Evolutionary conservation across 2,329 filamentous ascomycete genomes (phyloP).

Genomic region (Cercospora zeae-maydis): DNA sequence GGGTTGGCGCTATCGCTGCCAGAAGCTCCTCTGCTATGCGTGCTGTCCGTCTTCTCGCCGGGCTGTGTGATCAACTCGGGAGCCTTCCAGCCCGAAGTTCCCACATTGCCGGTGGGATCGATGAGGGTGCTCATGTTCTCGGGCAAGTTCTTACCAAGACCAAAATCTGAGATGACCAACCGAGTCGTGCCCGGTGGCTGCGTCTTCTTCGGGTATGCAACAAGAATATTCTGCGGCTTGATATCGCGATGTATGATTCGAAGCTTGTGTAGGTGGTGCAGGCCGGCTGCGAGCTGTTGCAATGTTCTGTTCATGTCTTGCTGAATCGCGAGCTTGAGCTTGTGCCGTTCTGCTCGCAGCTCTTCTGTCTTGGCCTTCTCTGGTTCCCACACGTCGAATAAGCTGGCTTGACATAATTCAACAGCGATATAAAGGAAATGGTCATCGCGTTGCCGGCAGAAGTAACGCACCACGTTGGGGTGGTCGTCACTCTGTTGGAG

Average conservation of each 20-base stretch:
- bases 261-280: slow-evolving; percentile 83
- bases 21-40: slow-evolving; percentile 44
- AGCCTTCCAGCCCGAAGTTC: slow-evolving; percentile 93
- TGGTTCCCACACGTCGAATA: slow-evolving; percentile 89
- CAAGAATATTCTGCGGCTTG: slow-evolving; percentile 96
- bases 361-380: slow-evolving; percentile 62
- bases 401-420: slow-evolving; percentile 87
- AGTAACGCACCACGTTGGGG: slow-evolving; percentile 94
- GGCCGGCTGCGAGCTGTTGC: slow-evolving; percentile 83
- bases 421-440: slow-evolving; percentile 95
- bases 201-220: slow-evolving; percentile 65
- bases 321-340: slow-evolving; percentile 69
- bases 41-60: slow-evolving; percentile 42
- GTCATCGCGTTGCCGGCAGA: slow-evolving; percentile 80
- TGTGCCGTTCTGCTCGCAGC: slow-evolving; percentile 37
- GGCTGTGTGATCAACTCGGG: slow-evolving; percentile 76
- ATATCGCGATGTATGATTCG: slow-evolving; percentile 96
- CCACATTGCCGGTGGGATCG: slow-evolving; percentile 89
- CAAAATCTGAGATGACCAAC: slow-evolving; percentile 96
- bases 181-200: slow-evolving; percentile 64
- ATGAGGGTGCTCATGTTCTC: slow-evolving; percentile 92
- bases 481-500: slow-evolving; percentile 93
- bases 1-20: slow-evolving; percentile 53
- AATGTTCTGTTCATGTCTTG: slow-evolving; percentile 74
- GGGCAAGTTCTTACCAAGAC: slow-evolving; percentile 93